Percentiles rank a stretch among this genome's conserved stretches.
These are phyloP conservation scores for Amauroascus verrucosus DNA, from an alignment of 2,329 filamentous ascomycete genomes.

Conservation along the genomic window DNA sequence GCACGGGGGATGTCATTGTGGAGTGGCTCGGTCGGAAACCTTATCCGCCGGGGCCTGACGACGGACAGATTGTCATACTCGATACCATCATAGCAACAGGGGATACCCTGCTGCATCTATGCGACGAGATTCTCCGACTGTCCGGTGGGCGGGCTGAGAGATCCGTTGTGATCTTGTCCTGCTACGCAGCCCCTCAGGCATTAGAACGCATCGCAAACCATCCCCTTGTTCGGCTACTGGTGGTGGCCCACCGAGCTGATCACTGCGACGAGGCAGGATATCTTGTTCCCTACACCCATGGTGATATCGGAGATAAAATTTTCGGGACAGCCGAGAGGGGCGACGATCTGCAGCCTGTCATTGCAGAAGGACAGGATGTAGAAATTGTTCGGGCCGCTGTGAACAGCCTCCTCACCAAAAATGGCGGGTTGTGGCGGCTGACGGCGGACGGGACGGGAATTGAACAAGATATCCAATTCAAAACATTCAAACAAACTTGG, in stretches of 20 bases:
- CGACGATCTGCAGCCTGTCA: not conserved
- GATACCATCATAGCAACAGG: constrained; percentile 8
- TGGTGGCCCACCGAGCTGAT: not conserved
- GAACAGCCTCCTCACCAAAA: not conserved
- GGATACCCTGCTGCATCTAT: not conserved
- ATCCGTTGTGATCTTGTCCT: constrained; percentile 1
- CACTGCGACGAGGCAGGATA: constrained; percentile 4
- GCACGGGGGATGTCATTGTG: not conserved
- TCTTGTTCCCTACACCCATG: constrained; percentile 6
- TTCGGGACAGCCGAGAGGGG: not conserved
- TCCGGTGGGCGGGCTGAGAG: not conserved
- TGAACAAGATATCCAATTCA: constrained; percentile 3
- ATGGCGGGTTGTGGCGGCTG: constrained; percentile 4
- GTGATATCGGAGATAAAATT: constrained; percentile 5
- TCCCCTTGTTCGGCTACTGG: not conserved
- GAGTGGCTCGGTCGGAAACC: constrained; percentile 5
- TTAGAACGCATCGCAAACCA: constrained; percentile 2
- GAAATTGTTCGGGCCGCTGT: not conserved
- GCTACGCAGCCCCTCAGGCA: constrained; percentile 5
- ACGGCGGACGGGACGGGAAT: constrained; percentile 2
- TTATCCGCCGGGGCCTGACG: not conserved
- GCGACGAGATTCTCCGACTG: not conserved
- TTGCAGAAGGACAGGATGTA: constrained; percentile 4
- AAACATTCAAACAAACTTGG: constrained; percentile 5
- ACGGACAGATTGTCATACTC: constrained; percentile 1